Base-by-base conservation (phyloP, 768 basidiomycete species). In the Amanita rubescens region DNA sequence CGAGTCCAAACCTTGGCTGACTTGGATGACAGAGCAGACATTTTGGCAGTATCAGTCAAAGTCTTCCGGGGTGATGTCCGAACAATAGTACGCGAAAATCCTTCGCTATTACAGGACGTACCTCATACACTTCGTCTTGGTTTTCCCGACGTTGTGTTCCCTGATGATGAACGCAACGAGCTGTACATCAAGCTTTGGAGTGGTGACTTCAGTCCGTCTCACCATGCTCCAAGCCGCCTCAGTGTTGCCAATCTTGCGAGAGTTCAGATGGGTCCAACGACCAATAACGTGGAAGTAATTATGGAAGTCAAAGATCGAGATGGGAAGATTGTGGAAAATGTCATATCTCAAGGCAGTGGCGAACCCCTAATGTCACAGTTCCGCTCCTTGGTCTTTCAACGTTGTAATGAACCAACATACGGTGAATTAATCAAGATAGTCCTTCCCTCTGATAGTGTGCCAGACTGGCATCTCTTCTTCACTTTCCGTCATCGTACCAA, bases 161-260 rank as follows among this genome's bases (percentile, higher is more conserved):
- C 94, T 3, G 90, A 89, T 6, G 87, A 90, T 57, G 70, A 82
- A n/a, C 84, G 95, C 14, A 97, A 98, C 62, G 95, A 98, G 58
- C 76, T 97, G 11, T 98, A 97, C 67, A 80, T 97, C 72, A 96
- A 96, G 67, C 78, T 98, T 0, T 97, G 94, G 94, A 87, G 84
- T 52, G 95, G 91, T 35, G 88, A 93, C 57, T 98, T 98, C 64
- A 69, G 76, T 2, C 70, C 80, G 0, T 73, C 79, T 3, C 77
- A 79, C 55, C 68, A 66, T 38, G 69, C 70, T 24, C 69, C 73
- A 39, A 74, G 74, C 22, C 74, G 82, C 37, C 67, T 85, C 3
- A 85, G 85, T 41, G 74, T 89, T 47, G 74, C 77, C 32, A 76
- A 74, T 57, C 80, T 88, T 66, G 75, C 82, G 19, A 78, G 85